Conservation (phyloP, 2,329 filamentous ascomycete genomes). For the Aspergillus felis region DNA sequence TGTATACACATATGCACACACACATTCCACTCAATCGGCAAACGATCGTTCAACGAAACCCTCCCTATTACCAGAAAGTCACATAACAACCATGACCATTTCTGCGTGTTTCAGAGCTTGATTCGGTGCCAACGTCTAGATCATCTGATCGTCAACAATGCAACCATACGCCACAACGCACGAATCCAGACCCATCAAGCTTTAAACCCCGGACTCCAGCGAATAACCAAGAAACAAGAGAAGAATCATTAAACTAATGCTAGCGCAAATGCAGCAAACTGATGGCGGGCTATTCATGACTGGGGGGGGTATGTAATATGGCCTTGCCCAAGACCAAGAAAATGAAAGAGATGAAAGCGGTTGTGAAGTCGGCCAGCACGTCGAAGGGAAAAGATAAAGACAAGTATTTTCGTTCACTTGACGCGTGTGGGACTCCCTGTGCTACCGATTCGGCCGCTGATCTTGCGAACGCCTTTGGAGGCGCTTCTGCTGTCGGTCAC, state of each 20-base stretch:
- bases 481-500: conserved; percentile 37
- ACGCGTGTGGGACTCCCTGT: conserved; percentile 32
- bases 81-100: background rate
- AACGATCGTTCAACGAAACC: conserved; percentile 2
- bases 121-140: conserved; percentile 17
- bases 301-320: conserved; percentile 13
- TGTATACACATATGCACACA: conserved; percentile 19
- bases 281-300: conserved; percentile 15
- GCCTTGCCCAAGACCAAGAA: conserved; percentile 10
- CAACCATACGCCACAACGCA: conserved; percentile 26
- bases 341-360: conserved; percentile 3
- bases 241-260: conserved; percentile 13
- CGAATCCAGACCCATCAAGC: conserved; percentile 19
- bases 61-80: conserved; percentile 1
- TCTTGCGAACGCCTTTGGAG: conserved; percentile 42
- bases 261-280: conserved; percentile 19
- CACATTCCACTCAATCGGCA: conserved; percentile 2
- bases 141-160: conserved; percentile 17
- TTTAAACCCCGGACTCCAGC: conserved; percentile 19
- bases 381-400: background rate
- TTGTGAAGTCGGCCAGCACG: background rate
- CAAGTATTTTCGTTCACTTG: conserved; percentile 16
- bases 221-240: conserved; percentile 11
- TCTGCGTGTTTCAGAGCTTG: conserved; percentile 10
- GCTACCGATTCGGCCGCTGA: conserved; percentile 45